Evolutionary conservation across 768 basidiomycete species (phyloP).

Genomic region (Hericium coralloides): DNA sequence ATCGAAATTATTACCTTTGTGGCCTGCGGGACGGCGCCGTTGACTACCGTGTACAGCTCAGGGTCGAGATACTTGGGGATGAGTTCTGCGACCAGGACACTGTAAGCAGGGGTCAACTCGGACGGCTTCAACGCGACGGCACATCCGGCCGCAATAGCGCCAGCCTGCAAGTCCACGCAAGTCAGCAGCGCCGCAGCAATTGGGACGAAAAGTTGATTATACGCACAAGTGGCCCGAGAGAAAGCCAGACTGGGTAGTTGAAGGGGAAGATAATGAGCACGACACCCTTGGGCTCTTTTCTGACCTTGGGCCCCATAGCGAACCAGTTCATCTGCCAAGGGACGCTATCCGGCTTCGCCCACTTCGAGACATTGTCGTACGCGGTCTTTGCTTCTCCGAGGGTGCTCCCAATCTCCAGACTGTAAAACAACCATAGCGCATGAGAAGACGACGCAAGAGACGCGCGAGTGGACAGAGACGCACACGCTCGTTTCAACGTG

Average conservation of each 20-base stretch:
- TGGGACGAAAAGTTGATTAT: neutral
- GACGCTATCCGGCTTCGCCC: slow-evolving; percentile 58
- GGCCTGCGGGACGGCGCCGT: slow-evolving; percentile 25
- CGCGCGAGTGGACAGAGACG: slow-evolving; percentile 8
- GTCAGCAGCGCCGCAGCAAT: neutral
- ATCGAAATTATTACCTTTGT: slow-evolving; percentile 17
- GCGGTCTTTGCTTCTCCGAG: slow-evolving; percentile 45
- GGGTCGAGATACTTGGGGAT: slow-evolving; percentile 26
- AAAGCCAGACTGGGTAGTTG: slow-evolving; percentile 64
- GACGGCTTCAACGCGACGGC: slow-evolving; percentile 28
- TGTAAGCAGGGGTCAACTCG: slow-evolving; percentile 22
- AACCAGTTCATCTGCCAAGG: slow-evolving; percentile 47
- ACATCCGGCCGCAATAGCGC: slow-evolving; percentile 32
- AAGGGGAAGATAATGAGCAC: slow-evolving; percentile 64
- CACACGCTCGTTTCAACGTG: slow-evolving; percentile 47
- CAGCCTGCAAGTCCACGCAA: slow-evolving; percentile 10
- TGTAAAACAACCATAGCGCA: slow-evolving; percentile 16
- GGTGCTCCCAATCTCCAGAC: slow-evolving; percentile 51
- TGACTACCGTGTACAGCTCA: slow-evolving; percentile 22
- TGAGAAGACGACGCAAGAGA: neutral
- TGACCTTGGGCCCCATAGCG: slow-evolving; percentile 52
- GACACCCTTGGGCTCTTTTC: slow-evolving; percentile 73
- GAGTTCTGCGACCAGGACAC: slow-evolving; percentile 19
- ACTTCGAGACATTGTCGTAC: slow-evolving; percentile 59
- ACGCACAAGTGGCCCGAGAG: slow-evolving; percentile 49